Evolutionary conservation across 306 rosid species (phyloP).

Genomic region (Cucurbita moschata): DNA sequence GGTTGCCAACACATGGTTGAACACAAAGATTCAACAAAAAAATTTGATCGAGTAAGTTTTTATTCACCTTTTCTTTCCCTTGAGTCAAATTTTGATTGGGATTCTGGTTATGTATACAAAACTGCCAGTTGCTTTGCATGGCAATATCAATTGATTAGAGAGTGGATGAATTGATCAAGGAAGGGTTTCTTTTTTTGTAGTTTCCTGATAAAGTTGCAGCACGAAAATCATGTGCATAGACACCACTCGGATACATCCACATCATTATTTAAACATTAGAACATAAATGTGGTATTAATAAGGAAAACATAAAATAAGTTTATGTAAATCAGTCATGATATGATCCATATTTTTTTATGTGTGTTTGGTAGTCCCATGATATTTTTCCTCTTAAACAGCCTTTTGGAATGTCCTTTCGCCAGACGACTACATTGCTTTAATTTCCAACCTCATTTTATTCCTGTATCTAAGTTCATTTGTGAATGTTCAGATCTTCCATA

Average conservation of each 20-base stretch:
- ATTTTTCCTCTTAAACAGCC: neutral
- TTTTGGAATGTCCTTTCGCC: neutral
- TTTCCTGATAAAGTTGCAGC: neutral
- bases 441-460: neutral
- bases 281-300: neutral
- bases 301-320: neutral
- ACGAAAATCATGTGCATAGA: neutral
- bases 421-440: neutral
- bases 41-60: slow-evolving; percentile 59
- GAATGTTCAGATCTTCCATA: neutral
- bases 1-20: slow-evolving; percentile 66
- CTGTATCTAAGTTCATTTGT: neutral
- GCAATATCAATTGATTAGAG: neutral
- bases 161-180: neutral
- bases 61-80: neutral
- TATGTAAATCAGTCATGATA: neutral
- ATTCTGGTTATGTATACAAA: neutral
- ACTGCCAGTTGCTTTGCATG: neutral
- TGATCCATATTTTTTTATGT: neutral
- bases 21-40: slow-evolving; percentile 36
- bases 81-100: neutral
- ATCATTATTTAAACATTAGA: neutral
- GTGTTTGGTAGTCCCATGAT: neutral
- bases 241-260: neutral
- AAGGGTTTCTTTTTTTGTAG: neutral